These are phyloP conservation scores for Pistacia vera DNA, from an alignment of 345 rosid genomes.

Conservation along the genomic window DNA sequence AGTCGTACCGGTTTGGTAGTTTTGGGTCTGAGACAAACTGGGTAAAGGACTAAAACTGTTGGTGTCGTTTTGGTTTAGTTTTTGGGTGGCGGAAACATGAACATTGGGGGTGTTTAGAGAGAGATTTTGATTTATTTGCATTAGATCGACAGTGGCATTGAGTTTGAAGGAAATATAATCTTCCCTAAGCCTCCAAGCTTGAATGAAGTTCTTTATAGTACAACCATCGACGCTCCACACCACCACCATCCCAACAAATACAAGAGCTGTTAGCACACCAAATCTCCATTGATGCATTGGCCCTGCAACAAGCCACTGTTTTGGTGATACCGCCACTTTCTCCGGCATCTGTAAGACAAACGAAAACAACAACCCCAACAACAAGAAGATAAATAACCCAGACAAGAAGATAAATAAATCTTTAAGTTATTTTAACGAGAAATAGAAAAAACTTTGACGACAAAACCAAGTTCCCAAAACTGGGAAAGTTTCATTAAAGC, in stretches of 20 bases:
- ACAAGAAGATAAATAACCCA: neutral
- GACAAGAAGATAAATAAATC: neutral
- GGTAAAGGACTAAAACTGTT: neutral
- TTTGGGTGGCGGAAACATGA: conserved; percentile 18
- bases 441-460: conserved; percentile 27
- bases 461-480: conserved; percentile 27
- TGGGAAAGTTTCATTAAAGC: neutral
- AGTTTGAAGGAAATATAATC: conserved; percentile 23
- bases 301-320: conserved; percentile 37
- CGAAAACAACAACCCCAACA: neutral
- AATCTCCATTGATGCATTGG: conserved; percentile 72
- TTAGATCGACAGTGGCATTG: conserved; percentile 4
- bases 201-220: conserved; percentile 47
- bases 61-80: neutral
- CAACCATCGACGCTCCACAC: conserved; percentile 81
- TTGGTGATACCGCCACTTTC: conserved; percentile 43
- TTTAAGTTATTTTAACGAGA: neutral
- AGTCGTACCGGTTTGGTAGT: neutral
- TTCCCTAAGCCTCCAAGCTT: conserved; percentile 61
- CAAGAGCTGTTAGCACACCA: conserved; percentile 57
- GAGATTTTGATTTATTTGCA: conserved; percentile 8
- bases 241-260: conserved; percentile 56
- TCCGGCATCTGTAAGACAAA: conserved; percentile 54
- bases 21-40: neutral
- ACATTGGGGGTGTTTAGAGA: conserved; percentile 3